phyloP scores from a whole-genome alignment of 1,284 basidiomycete species.

The Ganoderma multipileum region DNA sequence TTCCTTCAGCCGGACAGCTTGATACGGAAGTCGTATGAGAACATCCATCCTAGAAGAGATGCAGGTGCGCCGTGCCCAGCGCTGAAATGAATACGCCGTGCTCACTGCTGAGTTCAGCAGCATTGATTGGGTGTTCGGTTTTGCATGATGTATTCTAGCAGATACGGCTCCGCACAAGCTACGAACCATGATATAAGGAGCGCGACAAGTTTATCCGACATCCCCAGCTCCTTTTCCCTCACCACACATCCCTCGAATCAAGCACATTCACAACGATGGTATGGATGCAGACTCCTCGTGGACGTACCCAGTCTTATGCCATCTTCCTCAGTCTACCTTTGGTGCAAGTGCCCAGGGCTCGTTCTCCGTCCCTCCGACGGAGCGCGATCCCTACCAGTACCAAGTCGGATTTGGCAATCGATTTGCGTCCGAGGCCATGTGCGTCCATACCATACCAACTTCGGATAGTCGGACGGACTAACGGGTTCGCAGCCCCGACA shows the following conservation, averaged over 20 bases:
- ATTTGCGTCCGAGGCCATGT: slow-evolving; percentile 62
- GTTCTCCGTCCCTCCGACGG: slow-evolving; percentile 47
- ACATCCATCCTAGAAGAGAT: slow-evolving; percentile 23
- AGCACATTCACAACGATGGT: slow-evolving; percentile 11
- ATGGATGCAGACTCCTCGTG: background rate
- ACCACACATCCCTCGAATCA: background rate
- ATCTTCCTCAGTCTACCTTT: slow-evolving; percentile 17
- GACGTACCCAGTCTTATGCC: background rate
- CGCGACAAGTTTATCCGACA: background rate
- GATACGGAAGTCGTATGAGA: slow-evolving; percentile 21
- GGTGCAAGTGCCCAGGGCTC: slow-evolving; percentile 32
- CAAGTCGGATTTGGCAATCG: slow-evolving; percentile 62
- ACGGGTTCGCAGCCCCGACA: slow-evolving; percentile 51
- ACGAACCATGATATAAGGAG: slow-evolving; percentile 11
- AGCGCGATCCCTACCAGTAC: slow-evolving; percentile 63
- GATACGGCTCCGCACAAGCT: slow-evolving; percentile 5
- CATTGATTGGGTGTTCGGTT: slow-evolving; percentile 8
- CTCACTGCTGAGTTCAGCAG: background rate
- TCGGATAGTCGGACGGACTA: background rate
- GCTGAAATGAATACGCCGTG: background rate
- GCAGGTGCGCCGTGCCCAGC: slow-evolving; percentile 10
- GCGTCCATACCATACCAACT: slow-evolving; percentile 29
- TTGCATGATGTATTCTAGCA: slow-evolving; percentile 22
- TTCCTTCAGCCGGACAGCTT: background rate
- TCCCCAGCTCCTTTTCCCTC: background rate